A percentile compares a stretch with the other conserved stretches of the same genome.
phyloP scores from a whole-genome alignment of 2,329 filamentous ascomycete genomes.

The Fusarium temperatum region DNA sequence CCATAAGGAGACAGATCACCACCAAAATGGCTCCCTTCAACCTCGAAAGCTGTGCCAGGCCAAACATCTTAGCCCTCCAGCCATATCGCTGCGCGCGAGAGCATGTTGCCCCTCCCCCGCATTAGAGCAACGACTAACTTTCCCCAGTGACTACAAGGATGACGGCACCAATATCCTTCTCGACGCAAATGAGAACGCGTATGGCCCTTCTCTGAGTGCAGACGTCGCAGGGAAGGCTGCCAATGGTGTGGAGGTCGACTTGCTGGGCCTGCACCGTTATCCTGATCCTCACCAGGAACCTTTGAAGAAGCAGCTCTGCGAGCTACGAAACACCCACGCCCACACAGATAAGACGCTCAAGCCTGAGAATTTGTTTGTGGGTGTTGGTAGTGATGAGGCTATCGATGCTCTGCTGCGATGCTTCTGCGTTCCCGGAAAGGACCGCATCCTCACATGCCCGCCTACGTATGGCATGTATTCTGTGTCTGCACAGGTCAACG shows the following conservation, averaged over 20 bases:
- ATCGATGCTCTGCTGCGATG: constrained; percentile 93
- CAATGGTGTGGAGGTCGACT: constrained; percentile 65
- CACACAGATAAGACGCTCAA: constrained; percentile 79
- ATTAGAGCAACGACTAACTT: constrained; percentile 34
- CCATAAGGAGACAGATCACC: neutral
- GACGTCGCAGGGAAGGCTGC: constrained; percentile 49
- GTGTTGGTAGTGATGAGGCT: constrained; percentile 95
- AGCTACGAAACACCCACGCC: constrained; percentile 83
- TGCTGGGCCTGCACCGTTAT: constrained; percentile 89
- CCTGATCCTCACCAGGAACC: constrained; percentile 93
- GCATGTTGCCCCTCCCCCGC: constrained; percentile 58
- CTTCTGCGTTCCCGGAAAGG: constrained; percentile 87
- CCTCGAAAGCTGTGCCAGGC: constrained; percentile 76
- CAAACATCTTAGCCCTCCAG: constrained; percentile 79
- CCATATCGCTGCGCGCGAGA: constrained; percentile 86
- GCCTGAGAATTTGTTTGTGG: constrained; percentile 89
- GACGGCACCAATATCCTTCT: constrained; percentile 95
- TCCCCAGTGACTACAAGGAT: constrained; percentile 92
- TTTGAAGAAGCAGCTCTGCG: constrained; percentile 87
- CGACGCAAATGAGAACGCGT: constrained; percentile 98
- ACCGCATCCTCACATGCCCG: constrained; percentile 93
- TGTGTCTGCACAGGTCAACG: constrained; percentile 94
- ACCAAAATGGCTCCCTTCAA: constrained; percentile 71
- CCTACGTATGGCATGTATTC: constrained; percentile 99
- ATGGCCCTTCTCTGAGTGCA: constrained; percentile 77